Evolutionary conservation across 371 early-diverging fungal genomes (phyloP).

Genomic region (Apophysomyces trapeziformis): DNA sequence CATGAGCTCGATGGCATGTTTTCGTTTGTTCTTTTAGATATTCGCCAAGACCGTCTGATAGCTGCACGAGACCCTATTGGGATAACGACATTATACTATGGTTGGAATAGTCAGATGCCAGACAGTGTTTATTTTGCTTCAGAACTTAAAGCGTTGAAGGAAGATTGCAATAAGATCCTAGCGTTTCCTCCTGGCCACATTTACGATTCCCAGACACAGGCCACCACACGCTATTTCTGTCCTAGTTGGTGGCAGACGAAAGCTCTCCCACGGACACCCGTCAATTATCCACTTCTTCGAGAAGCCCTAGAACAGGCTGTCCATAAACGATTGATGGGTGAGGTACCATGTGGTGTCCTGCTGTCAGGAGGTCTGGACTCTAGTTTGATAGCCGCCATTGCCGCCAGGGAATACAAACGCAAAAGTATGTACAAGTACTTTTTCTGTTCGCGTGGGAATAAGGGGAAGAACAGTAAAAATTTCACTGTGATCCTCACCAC

Average conservation of each 20-base stretch:
- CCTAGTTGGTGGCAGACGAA: slow-evolving; percentile 86
- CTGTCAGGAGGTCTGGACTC: slow-evolving; percentile 95
- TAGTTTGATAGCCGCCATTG: slow-evolving; percentile 92
- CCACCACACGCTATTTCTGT: slow-evolving; percentile 85
- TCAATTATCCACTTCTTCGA: slow-evolving; percentile 74
- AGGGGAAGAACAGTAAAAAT: not conserved
- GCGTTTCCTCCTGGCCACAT: slow-evolving; percentile 96
- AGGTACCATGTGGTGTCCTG: slow-evolving; percentile 97
- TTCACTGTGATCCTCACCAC: too few species aligned
- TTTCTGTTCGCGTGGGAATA: not conserved
- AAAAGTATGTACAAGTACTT: too few species aligned
- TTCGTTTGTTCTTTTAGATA: slow-evolving; percentile 91
- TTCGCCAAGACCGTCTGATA: slow-evolving; percentile 77
- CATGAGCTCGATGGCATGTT: slow-evolving; percentile 94
- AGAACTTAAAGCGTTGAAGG: slow-evolving; percentile 93
- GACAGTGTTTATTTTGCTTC: slow-evolving; percentile 90
- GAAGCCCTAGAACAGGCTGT: slow-evolving; percentile 84
- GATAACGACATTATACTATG: slow-evolving; percentile 96
- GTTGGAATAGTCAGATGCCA: slow-evolving; percentile 82
- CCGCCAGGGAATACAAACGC: slow-evolving; percentile 65
- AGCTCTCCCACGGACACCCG: slow-evolving; percentile 56
- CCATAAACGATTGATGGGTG: slow-evolving; percentile 94
- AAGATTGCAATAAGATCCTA: slow-evolving; percentile 93
- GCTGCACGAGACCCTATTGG: slow-evolving; percentile 97
- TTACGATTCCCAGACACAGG: slow-evolving; percentile 77